These are phyloP conservation scores for Erythrophleum ivorense DNA, from an alignment of 331 rosid species.

Conservation along the genomic window DNA sequence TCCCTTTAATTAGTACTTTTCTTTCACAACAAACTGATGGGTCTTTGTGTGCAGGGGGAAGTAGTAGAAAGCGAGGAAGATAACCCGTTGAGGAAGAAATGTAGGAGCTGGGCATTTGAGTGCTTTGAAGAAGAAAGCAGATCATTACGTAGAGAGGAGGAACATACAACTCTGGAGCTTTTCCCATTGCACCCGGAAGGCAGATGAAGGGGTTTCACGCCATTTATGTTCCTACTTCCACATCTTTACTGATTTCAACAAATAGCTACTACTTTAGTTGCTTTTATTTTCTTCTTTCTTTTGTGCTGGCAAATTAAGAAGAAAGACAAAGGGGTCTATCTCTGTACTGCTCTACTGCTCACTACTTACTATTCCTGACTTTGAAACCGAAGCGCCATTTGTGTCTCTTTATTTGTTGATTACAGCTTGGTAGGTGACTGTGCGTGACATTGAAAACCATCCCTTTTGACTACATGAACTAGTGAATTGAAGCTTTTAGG, in stretches of 20 bases:
- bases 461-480: slow-evolving; percentile 50
- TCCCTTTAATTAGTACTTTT: neutral
- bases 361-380: slow-evolving; percentile 44
- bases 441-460: slow-evolving; percentile 46
- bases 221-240: slow-evolving; percentile 1
- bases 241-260: slow-evolving; percentile 11
- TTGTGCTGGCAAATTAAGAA: slow-evolving; percentile 66
- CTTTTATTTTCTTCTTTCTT: slow-evolving; percentile 42
- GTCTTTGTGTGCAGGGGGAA: slow-evolving; percentile 9
- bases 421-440: slow-evolving; percentile 45
- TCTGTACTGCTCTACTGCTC: slow-evolving; percentile 44
- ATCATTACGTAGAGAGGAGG: slow-evolving; percentile 53
- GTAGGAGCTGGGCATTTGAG: slow-evolving; percentile 82
- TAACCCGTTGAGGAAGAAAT: slow-evolving; percentile 74
- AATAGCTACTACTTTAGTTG: neutral
- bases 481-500: slow-evolving; percentile 74
- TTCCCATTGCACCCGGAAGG: slow-evolving; percentile 96
- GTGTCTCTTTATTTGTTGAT: slow-evolving; percentile 31
- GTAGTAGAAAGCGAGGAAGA: slow-evolving; percentile 58
- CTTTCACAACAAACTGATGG: neutral
- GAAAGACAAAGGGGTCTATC: slow-evolving; percentile 61
- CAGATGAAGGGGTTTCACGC: slow-evolving; percentile 58
- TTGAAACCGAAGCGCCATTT: slow-evolving; percentile 49
- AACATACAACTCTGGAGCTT: slow-evolving; percentile 86
- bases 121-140: slow-evolving; percentile 57